phyloP scores from a whole-genome alignment of 768 basidiomycete genomes.

The Termitomyces sp. region DNA sequence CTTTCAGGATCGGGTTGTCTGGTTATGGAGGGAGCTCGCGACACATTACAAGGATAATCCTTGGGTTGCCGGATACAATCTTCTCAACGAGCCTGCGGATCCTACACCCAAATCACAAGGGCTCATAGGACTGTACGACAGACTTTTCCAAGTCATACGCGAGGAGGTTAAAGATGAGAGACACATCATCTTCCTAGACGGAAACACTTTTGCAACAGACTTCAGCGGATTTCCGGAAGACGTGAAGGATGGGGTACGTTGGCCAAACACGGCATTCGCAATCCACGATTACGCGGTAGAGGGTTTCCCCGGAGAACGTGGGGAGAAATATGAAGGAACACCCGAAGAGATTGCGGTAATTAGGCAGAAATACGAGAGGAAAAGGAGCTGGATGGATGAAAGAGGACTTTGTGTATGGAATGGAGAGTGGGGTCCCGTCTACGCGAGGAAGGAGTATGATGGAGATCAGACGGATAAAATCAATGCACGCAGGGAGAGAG shows the following conservation, averaged over 20 bases:
- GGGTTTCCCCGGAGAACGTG: conserved; percentile 63
- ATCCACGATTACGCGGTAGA: conserved; percentile 74
- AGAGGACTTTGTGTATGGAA: conserved; percentile 69
- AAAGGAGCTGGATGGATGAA: conserved; percentile 74
- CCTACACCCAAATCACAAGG: conserved; percentile 56
- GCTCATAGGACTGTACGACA: conserved; percentile 62
- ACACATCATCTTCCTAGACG: conserved; percentile 80
- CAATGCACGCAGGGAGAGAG: conserved; percentile 59
- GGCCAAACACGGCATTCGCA: conserved; percentile 71
- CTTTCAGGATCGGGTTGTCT: conserved; percentile 74
- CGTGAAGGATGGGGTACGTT: conserved; percentile 45
- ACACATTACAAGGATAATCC: conserved; percentile 69
- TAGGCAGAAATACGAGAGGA: conserved; percentile 60
- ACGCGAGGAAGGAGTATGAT: conserved; percentile 58
- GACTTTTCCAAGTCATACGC: conserved; percentile 68
- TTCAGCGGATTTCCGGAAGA: conserved; percentile 59
- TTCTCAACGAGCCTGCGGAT: conserved; percentile 79
- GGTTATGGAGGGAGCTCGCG: conserved; percentile 76
- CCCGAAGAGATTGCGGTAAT: conserved; percentile 49
- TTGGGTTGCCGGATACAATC: conserved; percentile 86
- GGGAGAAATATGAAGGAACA: conserved; percentile 46
- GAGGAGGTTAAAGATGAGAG: conserved; percentile 54
- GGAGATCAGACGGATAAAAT: conserved; percentile 58
- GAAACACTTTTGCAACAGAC: conserved; percentile 82
- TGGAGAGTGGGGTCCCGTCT: conserved; percentile 87